These are phyloP conservation scores for Chondrostereum purpureum DNA, from an alignment of 1,284 basidiomycete species.

Conservation along the genomic window DNA sequence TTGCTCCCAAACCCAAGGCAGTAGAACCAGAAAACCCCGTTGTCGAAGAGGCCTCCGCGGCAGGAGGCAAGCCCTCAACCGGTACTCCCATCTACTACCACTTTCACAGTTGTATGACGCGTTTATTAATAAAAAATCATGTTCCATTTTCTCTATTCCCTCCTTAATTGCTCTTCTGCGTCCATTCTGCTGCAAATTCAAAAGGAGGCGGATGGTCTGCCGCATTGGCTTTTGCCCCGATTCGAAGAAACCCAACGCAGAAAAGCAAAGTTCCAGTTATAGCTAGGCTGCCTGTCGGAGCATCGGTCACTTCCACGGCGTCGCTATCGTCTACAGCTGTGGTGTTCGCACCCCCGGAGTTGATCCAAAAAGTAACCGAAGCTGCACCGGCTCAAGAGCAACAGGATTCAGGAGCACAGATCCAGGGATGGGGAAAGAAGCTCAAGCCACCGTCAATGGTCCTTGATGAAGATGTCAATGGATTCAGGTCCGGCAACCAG, in stretches of 20 bases:
- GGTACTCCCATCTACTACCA: constrained; percentile 54
- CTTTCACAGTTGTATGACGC: constrained; percentile 29
- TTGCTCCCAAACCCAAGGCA: constrained; percentile 16
- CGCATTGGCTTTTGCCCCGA: constrained; percentile 78
- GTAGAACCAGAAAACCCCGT: constrained; percentile 10
- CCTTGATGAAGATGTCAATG: constrained; percentile 81
- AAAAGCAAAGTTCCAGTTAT: constrained; percentile 47
- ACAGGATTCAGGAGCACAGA: constrained; percentile 18
- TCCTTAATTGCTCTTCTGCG: constrained; percentile 10
- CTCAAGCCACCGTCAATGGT: constrained; percentile 86
- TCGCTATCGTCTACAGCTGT: constrained; percentile 63
- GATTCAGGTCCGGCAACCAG: constrained; percentile 56
- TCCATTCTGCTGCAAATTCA: constrained; percentile 8
- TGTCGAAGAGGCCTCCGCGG: constrained; percentile 23
- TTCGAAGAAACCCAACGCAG: constrained; percentile 47
- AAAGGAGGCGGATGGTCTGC: constrained; percentile 82
- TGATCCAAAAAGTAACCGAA: constrained; percentile 31
- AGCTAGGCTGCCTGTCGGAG: constrained; percentile 59
- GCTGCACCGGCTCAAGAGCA: constrained; percentile 13
- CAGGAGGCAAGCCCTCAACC: constrained; percentile 65
- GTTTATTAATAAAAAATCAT: constrained; percentile 34
- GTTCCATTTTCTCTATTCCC: constrained; percentile 26
- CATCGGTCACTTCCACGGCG: constrained; percentile 35
- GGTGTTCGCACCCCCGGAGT: constrained; percentile 62
- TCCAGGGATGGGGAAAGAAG: constrained; percentile 74